These are phyloP conservation scores for Echium plantagineum DNA, from an alignment of 257 asterid species.

Conservation along the genomic window DNA sequence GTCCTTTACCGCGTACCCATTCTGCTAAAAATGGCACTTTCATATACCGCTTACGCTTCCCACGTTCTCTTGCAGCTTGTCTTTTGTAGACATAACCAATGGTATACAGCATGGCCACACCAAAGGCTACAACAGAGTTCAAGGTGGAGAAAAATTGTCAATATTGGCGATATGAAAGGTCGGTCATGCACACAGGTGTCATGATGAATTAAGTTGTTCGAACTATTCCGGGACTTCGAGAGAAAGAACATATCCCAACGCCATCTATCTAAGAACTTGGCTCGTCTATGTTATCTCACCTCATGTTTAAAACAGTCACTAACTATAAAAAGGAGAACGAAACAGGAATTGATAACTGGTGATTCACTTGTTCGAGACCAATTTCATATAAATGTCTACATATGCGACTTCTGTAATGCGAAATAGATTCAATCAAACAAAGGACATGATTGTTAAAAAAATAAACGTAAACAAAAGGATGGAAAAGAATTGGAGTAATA, in stretches of 20 bases:
- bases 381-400: background rate
- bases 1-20: conserved; percentile 79
- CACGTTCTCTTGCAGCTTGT: conserved; percentile 75
- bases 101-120: conserved; percentile 72
- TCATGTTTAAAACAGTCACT: background rate
- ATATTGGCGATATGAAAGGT: background rate
- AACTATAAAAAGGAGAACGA: background rate
- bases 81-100: conserved; percentile 80
- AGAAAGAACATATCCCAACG: too few species aligned
- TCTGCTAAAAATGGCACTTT: conserved; percentile 76
- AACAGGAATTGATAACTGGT: background rate
- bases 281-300: background rate
- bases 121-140: conserved; percentile 52
- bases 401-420: background rate
- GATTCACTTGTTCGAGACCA: background rate
- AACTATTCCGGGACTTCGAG: background rate
- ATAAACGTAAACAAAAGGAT: background rate
- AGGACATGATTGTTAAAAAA: background rate
- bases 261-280: background rate
- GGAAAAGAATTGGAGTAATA: background rate
- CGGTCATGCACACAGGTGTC: background rate
- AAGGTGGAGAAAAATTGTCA: background rate
- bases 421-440: too few species aligned
- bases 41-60: conserved; percentile 66
- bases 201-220: background rate